phyloP scores from a whole-genome alignment of 768 basidiomycete species.

The Phlegmacium glaucopus region DNA sequence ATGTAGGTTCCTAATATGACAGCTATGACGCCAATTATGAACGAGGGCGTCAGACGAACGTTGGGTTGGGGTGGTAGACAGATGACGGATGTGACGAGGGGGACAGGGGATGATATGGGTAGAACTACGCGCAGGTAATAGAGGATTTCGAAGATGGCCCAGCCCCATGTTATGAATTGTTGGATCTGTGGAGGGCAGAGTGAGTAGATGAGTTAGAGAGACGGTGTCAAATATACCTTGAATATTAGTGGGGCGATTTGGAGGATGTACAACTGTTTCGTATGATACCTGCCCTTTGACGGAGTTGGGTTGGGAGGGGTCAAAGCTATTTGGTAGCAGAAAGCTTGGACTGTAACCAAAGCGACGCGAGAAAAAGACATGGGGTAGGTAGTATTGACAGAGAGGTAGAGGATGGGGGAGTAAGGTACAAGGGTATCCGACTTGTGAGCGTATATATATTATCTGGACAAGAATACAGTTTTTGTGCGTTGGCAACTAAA shows the following conservation, averaged over 20 bases:
- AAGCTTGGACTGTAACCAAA: conserved; percentile 47
- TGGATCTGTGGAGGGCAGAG: conserved; percentile 37
- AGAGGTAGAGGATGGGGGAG: too few relatives aligned
- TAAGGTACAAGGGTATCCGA: too few relatives aligned
- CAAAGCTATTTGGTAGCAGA: conserved; percentile 48
- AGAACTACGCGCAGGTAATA: conserved; percentile 31
- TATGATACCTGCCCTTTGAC: conserved; percentile 48
- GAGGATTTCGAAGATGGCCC: conserved; percentile 49
- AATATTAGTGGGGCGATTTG: conserved; percentile 56
- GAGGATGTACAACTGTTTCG: conserved; percentile 46
- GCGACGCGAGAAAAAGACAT: conserved; percentile 49
- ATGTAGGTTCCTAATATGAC: conserved; percentile 43
- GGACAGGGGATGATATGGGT: conserved; percentile 29
- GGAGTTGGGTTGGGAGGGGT: conserved; percentile 57
- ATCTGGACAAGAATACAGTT: conserved; percentile 1
- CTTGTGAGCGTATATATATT: conserved; percentile 13
- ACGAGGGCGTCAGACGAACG: conserved; percentile 37
- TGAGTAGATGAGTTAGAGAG: background rate
- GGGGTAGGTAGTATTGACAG: conserved; percentile 1
- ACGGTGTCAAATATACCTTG: conserved; percentile 39
- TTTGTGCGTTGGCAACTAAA: too few relatives aligned
- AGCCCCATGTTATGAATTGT: conserved; percentile 45
- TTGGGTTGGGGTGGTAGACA: conserved; percentile 28
- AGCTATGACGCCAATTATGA: conserved; percentile 41
- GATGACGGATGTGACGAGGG: conserved; percentile 25